These are phyloP conservation scores for Xylaria longipes DNA, from an alignment of 495 filamentous ascomycete genomes.

Conservation along the genomic window DNA sequence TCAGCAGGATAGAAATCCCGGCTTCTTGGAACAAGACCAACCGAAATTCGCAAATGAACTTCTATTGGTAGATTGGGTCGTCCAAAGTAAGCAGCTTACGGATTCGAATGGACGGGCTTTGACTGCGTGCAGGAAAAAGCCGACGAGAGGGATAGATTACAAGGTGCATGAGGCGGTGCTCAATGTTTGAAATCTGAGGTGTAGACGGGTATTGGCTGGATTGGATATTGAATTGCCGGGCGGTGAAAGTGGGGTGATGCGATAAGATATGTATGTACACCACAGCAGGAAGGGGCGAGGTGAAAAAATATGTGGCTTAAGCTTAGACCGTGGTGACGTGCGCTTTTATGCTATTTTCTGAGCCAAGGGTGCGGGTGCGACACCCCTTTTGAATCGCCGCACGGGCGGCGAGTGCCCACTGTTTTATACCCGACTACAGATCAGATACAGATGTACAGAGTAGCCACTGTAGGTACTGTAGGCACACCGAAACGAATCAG, in stretches of 20 bases:
- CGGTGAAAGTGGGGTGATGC: slow-evolving; percentile 41
- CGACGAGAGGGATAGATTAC: not conserved
- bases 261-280: not conserved
- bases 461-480: not conserved
- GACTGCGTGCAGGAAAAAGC: slow-evolving; percentile 1
- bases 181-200: not conserved
- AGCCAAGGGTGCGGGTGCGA: slow-evolving; percentile 15
- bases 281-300: slow-evolving; percentile 12
- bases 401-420: slow-evolving; percentile 36
- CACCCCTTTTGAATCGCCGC: slow-evolving; percentile 19
- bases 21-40: not conserved
- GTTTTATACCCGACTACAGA: slow-evolving; percentile 39
- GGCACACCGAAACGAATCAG: slow-evolving; percentile 22
- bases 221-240: slow-evolving; percentile 41
- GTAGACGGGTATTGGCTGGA: not conserved
- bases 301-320: slow-evolving; percentile 23
- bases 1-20: not conserved
- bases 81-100: slow-evolving; percentile 12
- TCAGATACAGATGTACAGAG: no score
- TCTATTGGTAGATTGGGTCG: slow-evolving; percentile 9
- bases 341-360: slow-evolving; percentile 25
- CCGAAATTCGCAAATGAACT: slow-evolving; percentile 3
- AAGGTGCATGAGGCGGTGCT: not conserved
- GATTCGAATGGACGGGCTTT: not conserved
- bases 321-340: slow-evolving; percentile 23